Percentiles rank a stretch among this genome's conserved stretches.
Evolutionary conservation across 495 filamentous ascomycete genomes (phyloP).

Genomic region (Aspergillus wentii): DNA sequence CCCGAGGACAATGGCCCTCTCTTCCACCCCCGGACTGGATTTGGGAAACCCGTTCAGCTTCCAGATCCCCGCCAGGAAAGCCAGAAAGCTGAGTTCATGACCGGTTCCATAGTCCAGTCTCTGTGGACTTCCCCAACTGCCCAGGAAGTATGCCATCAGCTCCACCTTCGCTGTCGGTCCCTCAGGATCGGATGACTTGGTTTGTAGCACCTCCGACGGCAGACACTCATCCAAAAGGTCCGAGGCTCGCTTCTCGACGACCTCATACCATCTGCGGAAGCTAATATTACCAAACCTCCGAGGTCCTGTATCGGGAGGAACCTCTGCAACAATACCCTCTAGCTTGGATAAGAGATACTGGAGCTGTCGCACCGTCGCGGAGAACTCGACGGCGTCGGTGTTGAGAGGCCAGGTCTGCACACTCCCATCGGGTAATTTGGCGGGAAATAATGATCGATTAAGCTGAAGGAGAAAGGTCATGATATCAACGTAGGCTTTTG

Average conservation of each 20-base stretch:
- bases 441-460: constrained; percentile 80
- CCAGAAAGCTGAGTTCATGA: constrained; percentile 90
- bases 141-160: constrained; percentile 73
- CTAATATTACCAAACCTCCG: constrained; percentile 87
- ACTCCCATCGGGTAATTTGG: constrained; percentile 30
- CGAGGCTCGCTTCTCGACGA: constrained; percentile 55
- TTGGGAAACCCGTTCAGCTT: constrained; percentile 72
- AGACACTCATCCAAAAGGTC: constrained; percentile 59
- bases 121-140: constrained; percentile 82
- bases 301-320: constrained; percentile 78
- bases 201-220: constrained; percentile 45
- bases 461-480: constrained; percentile 84
- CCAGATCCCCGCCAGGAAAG: constrained; percentile 87
- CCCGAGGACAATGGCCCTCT: constrained; percentile 73
- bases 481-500: constrained; percentile 80
- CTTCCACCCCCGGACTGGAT: constrained; percentile 48
- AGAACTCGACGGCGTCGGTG: constrained; percentile 43
- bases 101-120: constrained; percentile 94
- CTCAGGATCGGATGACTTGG: constrained; percentile 13
- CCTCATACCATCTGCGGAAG: constrained; percentile 76
- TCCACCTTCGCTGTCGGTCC: constrained; percentile 53
- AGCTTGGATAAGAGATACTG: constrained; percentile 56
- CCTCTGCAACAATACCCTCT: constrained; percentile 65
- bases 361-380: constrained; percentile 58
- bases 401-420: constrained; percentile 51